Percentiles rank a stretch among this genome's conserved stretches.
Evolutionary conservation across 202 grass and related monocot species (phyloP).

Genomic region (Sporobolus alterniflorus): DNA sequence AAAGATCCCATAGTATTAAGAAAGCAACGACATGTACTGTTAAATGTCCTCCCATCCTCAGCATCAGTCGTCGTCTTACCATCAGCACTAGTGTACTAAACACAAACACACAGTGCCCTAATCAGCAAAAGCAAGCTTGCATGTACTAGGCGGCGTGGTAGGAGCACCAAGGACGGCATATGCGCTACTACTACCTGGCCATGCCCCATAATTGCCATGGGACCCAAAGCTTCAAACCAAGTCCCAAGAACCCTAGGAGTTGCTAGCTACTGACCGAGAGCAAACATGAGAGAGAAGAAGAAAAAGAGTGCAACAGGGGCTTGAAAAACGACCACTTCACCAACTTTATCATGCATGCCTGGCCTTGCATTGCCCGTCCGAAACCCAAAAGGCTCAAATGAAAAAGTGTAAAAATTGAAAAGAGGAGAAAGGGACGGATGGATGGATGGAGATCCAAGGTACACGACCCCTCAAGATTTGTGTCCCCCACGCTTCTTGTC

Average conservation of each 20-base stretch:
- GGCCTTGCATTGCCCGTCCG: neutral
- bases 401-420: neutral
- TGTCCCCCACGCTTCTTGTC: constrained; percentile 54
- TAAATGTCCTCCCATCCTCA: too few relatives aligned
- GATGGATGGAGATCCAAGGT: constrained; percentile 55
- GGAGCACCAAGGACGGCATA: constrained; percentile 27
- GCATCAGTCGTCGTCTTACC: too few relatives aligned
- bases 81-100: neutral
- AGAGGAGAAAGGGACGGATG: constrained; percentile 3
- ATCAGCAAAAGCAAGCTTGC: constrained; percentile 24
- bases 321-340: too few relatives aligned
- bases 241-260: constrained; percentile 45
- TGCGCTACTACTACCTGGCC: constrained; percentile 19
- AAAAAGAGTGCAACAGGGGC: neutral
- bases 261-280: neutral
- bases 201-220: constrained; percentile 48
- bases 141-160: neutral
- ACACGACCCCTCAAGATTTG: constrained; percentile 58
- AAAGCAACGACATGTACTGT: neutral
- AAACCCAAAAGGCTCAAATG: neutral
- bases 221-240: constrained; percentile 24
- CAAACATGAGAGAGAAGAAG: too few relatives aligned
- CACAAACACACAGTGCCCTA: too few relatives aligned
- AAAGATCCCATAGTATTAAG: constrained; percentile 9
- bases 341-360: too few relatives aligned